Percentiles rank a stretch among this genome's conserved stretches.
phyloP scores from a whole-genome alignment of 805 yeast genomes.

The Lachancea nothofagi region DNA sequence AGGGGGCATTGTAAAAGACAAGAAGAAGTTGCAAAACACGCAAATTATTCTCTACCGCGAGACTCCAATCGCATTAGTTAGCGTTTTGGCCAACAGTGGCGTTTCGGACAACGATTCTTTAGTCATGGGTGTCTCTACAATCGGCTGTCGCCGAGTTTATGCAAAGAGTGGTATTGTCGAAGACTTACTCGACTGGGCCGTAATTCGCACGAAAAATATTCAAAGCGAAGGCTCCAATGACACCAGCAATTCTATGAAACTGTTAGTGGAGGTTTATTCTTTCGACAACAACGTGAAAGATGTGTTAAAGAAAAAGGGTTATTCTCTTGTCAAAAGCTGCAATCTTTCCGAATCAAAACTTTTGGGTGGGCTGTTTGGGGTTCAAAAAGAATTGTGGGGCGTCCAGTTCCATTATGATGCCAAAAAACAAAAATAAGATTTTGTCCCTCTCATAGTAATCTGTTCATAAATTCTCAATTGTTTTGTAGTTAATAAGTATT shows the following conservation, averaged over 20 bases:
- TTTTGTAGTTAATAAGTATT: not conserved
- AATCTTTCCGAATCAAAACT: slow-evolving; percentile 26
- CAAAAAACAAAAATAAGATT: slow-evolving; percentile 12
- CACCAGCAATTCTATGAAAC: slow-evolving; percentile 30
- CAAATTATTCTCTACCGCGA: slow-evolving; percentile 57
- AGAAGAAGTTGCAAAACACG: slow-evolving; percentile 42
- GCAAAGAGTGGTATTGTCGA: slow-evolving; percentile 55
- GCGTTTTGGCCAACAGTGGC: slow-evolving; percentile 40
- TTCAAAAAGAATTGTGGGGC: slow-evolving; percentile 31
- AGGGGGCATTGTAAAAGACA: slow-evolving; percentile 22
- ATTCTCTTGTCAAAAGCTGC: slow-evolving; percentile 34
- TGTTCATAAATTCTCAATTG: not conserved
- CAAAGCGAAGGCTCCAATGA: slow-evolving; percentile 34
- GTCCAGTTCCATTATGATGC: slow-evolving; percentile 35
- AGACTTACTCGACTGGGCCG: slow-evolving; percentile 60
- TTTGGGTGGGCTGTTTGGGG: slow-evolving; percentile 30
- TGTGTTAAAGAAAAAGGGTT: slow-evolving; percentile 40
- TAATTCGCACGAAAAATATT: slow-evolving; percentile 39
- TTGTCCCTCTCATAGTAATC: not conserved
- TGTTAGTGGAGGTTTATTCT: slow-evolving; percentile 46
- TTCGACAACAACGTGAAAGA: slow-evolving; percentile 42
- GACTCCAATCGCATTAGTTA: slow-evolving; percentile 63
- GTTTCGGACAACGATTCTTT: slow-evolving; percentile 38
- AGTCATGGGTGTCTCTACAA: slow-evolving; percentile 48
- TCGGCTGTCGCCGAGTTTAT: slow-evolving; percentile 66